Percentiles rank a stretch among this genome's conserved stretches.
These are phyloP conservation scores for Tulasnella calospora DNA, from an alignment of 768 basidiomycete genomes.

Conservation along the genomic window DNA sequence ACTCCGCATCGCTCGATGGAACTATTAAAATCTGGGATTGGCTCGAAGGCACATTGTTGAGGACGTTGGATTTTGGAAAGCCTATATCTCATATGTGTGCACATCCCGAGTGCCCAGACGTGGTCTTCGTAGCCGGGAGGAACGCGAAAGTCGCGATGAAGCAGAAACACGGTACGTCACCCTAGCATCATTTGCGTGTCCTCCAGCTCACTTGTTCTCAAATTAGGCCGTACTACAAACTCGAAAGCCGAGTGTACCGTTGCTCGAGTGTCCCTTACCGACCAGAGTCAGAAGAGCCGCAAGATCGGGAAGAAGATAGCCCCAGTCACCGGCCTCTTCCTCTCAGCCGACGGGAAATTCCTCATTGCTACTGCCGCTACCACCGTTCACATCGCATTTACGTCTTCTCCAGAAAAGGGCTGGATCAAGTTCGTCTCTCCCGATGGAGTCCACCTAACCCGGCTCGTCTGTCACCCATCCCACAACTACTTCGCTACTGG, in stretches of 20 bases:
- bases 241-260: not conserved
- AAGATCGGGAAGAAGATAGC: constrained; percentile 14
- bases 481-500: constrained; percentile 96
- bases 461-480: constrained; percentile 79
- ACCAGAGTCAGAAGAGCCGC: constrained; percentile 8
- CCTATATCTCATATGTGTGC: constrained; percentile 68
- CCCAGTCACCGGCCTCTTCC: not conserved
- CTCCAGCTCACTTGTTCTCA: not conserved
- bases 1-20: constrained; percentile 83
- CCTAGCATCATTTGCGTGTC: not conserved
- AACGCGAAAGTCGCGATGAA: not conserved
- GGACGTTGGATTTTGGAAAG: constrained; percentile 63
- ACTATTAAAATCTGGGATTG: constrained; percentile 89
- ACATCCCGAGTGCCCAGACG: constrained; percentile 62
- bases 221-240: not conserved
- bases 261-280: not conserved
- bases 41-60: constrained; percentile 72
- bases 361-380: constrained; percentile 69
- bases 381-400: constrained; percentile 69
- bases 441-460: constrained; percentile 59
- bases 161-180: not conserved
- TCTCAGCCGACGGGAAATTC: constrained; percentile 65
- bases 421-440: constrained; percentile 81
- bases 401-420: constrained; percentile 53
- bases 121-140: constrained; percentile 52